Evolutionary conservation across 2,329 filamentous ascomycete species (phyloP), one percentile per base, ranked within the genome.

Genomic region (Cladosporium sphaerospermum): DNA sequence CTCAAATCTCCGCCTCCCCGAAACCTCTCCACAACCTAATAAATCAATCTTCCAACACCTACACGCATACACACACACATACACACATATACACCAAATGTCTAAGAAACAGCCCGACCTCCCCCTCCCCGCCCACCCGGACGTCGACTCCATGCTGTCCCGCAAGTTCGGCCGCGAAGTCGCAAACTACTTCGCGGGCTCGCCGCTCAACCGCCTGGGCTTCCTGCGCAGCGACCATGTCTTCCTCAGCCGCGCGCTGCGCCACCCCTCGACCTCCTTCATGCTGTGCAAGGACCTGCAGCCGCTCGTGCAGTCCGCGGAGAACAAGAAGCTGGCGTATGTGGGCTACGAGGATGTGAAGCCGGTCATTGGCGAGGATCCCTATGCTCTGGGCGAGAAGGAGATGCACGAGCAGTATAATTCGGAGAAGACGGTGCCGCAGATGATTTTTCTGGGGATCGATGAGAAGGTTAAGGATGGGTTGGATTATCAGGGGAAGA

Each of bases 371-470:
- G 87, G 88, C 1, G 64, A 78, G 1, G 81, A 89, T 52, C 83
- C 86, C 0, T 96, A 90, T 68, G 77, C 75, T 16, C 78, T 79
- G 60, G 76, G 78, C 1, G 92, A 97, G 67, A 83, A 85, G 60
- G 84, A 93, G 43, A 67, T 84, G 59, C 78, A 95, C 56, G 80
- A 81, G 63, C 74, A 78, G 32, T 96, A 84, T 69, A 85, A 96
- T 71, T 95, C 88, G 31, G 73, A 77, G 4, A 73, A 80, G 51
- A 82, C 82, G 13, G 71, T 76, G 16, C 85, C 90, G 3, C 79
- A 89, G 57, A 75, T 96, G 48, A 76, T 97, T 49, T 96, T 97
- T 67, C 74, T 97, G 28, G 92, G 92, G 0, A 71, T 96, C 45
- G 83, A 95, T 60, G 89, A 95, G 67, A 71, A 69, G 45, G 69